These are phyloP conservation scores for Cyclotella cryptica DNA, from an alignment of 108 stramenopile genomes.

Conservation along the genomic window DNA sequence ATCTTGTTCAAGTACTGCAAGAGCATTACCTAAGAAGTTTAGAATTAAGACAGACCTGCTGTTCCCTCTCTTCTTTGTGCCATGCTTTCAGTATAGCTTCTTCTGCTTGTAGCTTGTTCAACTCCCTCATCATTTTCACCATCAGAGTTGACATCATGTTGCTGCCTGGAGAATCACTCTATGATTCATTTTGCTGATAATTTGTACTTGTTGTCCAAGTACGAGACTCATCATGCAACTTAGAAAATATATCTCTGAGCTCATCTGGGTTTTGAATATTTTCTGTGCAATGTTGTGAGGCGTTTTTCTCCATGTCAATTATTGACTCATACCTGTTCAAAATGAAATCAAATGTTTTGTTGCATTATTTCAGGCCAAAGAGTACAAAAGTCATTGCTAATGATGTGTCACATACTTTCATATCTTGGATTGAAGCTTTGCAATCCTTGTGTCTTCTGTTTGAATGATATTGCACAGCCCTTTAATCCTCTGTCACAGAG, in stretches of 20 bases:
- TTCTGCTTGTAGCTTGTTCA: not conserved
- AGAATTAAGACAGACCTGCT: not conserved
- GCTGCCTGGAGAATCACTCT: not conserved
- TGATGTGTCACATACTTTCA: too few relatives aligned
- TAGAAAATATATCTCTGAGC: not conserved
- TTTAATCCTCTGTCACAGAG: not conserved
- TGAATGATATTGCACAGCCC: not conserved
- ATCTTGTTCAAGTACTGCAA: too few relatives aligned
- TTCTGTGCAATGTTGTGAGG: not conserved
- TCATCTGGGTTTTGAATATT: slow-evolving; percentile 7
- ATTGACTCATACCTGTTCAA: not conserved
- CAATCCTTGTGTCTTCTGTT: too few relatives aligned
- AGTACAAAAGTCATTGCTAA: too few relatives aligned
- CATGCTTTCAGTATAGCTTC: not conserved
- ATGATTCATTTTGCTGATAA: not conserved
- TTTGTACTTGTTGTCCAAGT: not conserved
- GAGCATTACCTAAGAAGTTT: too few relatives aligned
- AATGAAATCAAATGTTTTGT: not conserved
- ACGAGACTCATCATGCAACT: not conserved
- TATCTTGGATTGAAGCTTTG: too few relatives aligned
- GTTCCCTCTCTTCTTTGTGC: not conserved
- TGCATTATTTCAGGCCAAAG: not conserved
- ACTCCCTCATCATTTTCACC: not conserved
- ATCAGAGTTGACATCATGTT: not conserved
- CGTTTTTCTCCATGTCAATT: not conserved